Percentiles rank a stretch among this genome's conserved stretches.
Evolutionary conservation across 192 early-diverging fungal genomes (phyloP).

Genomic region (Entomortierella parvispora): DNA sequence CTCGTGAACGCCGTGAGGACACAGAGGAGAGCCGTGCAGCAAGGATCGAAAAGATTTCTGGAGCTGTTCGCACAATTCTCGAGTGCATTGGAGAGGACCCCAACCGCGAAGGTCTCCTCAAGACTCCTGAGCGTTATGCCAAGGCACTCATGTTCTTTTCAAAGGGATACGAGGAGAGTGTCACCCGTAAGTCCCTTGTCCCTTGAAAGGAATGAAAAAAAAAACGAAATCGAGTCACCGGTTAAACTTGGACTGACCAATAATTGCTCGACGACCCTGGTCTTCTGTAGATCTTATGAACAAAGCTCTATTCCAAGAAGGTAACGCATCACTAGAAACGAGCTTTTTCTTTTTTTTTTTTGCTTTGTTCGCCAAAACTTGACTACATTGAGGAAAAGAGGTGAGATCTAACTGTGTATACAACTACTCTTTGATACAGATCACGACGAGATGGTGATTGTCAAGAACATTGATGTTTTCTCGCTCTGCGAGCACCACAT

Average conservation of each 20-base stretch:
- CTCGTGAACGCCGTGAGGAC: slow-evolving; percentile 84
- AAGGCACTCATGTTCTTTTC: slow-evolving; percentile 98
- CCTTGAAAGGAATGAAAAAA: not conserved
- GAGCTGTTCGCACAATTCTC: slow-evolving; percentile 89
- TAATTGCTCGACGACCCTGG: not conserved
- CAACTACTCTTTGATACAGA: too few species aligned
- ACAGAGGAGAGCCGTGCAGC: slow-evolving; percentile 74
- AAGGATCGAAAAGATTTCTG: slow-evolving; percentile 82
- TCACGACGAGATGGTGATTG: slow-evolving; percentile 99
- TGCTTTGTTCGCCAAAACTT: too few species aligned
- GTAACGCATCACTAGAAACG: not conserved
- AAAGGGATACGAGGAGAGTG: slow-evolving; percentile 94
- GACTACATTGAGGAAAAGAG: not conserved
- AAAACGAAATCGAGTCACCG: not conserved
- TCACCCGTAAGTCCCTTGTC: slow-evolving; percentile 64
- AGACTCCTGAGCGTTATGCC: slow-evolving; percentile 97
- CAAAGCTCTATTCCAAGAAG: slow-evolving; percentile 52
- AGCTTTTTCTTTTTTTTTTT: too few species aligned
- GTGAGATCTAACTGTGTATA: too few species aligned
- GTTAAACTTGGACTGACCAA: not conserved
- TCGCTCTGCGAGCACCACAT: slow-evolving; percentile 99
- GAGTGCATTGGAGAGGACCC: slow-evolving; percentile 96
- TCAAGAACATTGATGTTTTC: slow-evolving; percentile 95
- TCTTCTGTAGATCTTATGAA: slow-evolving; percentile 47
- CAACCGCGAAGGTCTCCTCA: slow-evolving; percentile 91